Evolutionary conservation across 805 yeast species (phyloP), one percentile per base, ranked within the genome.

Genomic region (Ogataea corticis): DNA sequence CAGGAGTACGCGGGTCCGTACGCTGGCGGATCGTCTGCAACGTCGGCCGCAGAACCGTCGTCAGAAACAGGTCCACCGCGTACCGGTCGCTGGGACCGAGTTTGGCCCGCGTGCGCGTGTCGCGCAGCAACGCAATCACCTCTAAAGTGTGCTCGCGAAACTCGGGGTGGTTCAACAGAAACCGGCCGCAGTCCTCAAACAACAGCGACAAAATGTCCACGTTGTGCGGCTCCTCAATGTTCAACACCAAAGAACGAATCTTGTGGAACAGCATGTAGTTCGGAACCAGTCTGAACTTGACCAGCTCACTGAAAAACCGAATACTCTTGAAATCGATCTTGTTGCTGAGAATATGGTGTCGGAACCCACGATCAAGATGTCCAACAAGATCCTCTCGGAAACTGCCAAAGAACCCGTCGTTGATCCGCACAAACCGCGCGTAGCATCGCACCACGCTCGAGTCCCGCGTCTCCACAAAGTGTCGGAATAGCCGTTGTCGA

Each of bases 201-300:
- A 88, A 67, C n/a, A 83, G 73, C 9, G 80, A 72, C 45, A 90
- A 65, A 7, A 83, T 76, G 54, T 86, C 96, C 46, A 87, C 75
- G 59, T 85, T 87, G 49, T 76, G 75, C 7, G 80, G 73, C 0
- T 74, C 70, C 5, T 75, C 70, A 15, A 75, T 57, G 42, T 76
- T 75, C 44, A 79, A 56, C 2, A 85, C 76, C 52, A 87, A 66
- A 1, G 74, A 66, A 55, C 88, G 72, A 38, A 90, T 73, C 58
- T 84, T 85, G 62, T 89, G 91, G 59, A 88, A 85, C 11, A 83
- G 70, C 46, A 83, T 72, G 62, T 81, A 83, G n/a, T 73, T 68
- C 0, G 96, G 92, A 13, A 89, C 71, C 49, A 89, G 63, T 53
- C 77, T 80, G 61, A 90, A 90, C 59, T 87, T 88, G 27, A 85